phyloP scores from a whole-genome alignment of 176 grass and related monocot genomes.

The Oropetium thomaeum region DNA sequence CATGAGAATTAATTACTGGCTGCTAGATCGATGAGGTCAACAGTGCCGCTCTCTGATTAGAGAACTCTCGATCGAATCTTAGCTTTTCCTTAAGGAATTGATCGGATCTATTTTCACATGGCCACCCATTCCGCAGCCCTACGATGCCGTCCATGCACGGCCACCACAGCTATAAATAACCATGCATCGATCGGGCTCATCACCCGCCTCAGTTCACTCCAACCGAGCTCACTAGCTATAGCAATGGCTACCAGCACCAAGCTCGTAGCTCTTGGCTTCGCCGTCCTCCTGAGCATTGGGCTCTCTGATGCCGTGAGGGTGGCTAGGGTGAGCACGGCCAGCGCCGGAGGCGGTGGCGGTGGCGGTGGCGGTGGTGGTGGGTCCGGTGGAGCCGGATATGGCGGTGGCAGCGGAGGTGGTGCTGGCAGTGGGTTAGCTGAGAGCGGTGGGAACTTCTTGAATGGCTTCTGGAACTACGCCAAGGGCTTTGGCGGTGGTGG shows the following conservation, averaged over 20 bases:
- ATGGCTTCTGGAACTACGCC: background rate
- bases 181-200: background rate
- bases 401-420: background rate
- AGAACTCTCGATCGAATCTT: background rate
- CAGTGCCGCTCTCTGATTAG: background rate
- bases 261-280: slow-evolving; percentile 37
- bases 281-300: slow-evolving; percentile 37
- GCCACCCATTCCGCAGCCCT: background rate
- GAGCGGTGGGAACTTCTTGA: background rate
- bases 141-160: slow-evolving; percentile 8
- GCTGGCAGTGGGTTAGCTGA: background rate
- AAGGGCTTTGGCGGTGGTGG: slow-evolving; percentile 24
- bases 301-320: slow-evolving; percentile 37
- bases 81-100: background rate
- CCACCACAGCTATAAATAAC: slow-evolving; percentile 41
- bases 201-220: slow-evolving; percentile 22
- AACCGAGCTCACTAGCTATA: slow-evolving; percentile 22
- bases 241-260: slow-evolving; percentile 39
- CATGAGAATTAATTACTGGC: background rate
- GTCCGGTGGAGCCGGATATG: background rate
- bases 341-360: slow-evolving; percentile 16
- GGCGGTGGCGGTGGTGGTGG: slow-evolving; percentile 22
- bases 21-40: slow-evolving; percentile 24
- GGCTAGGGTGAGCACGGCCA: background rate
- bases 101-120: slow-evolving; percentile 21